Evolutionary conservation across 2,329 filamentous ascomycete species (phyloP).

Genomic region (Xylaria sp.): DNA sequence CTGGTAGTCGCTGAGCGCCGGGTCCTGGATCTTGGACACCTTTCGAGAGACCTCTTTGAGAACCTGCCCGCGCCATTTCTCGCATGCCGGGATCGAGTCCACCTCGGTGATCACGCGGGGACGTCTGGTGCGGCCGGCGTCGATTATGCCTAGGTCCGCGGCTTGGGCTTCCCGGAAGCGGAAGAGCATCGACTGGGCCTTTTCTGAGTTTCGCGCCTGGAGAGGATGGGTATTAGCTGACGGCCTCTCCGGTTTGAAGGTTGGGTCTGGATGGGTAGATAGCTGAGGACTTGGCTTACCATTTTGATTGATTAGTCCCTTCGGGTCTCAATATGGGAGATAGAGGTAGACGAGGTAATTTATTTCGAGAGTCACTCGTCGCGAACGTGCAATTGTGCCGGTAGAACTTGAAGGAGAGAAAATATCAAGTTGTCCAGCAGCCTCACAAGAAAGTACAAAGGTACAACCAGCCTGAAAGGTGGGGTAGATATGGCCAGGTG

Average conservation of each 20-base stretch:
- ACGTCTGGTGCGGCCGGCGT: conserved; percentile 85
- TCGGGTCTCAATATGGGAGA: no score
- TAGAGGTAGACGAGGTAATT: no score
- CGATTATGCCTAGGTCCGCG: conserved; percentile 54
- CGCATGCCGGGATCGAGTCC: conserved; percentile 81
- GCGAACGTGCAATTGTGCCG: no score
- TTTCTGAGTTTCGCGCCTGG: conserved; percentile 95
- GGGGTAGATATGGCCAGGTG: background rate
- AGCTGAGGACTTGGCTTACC: conserved; percentile 29
- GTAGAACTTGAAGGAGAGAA: no score
- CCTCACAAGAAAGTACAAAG: background rate
- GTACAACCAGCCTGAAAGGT: conserved; percentile 27
- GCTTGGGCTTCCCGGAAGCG: conserved; percentile 89
- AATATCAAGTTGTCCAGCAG: conserved; percentile 1
- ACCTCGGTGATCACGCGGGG: conserved; percentile 91
- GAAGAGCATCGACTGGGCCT: conserved; percentile 99
- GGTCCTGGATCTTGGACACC: conserved; percentile 93
- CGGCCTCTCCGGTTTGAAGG: background rate
- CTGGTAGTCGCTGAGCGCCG: conserved; percentile 91
- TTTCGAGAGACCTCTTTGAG: conserved; percentile 97
- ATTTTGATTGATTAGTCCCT: conserved; percentile 34
- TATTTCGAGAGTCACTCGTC: no score
- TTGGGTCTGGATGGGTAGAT: background rate
- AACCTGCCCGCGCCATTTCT: conserved; percentile 98
- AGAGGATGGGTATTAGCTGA: background rate